Conservation (phyloP, 2,329 filamentous ascomycete species). For the Sporothrix dimorphospora region DNA sequence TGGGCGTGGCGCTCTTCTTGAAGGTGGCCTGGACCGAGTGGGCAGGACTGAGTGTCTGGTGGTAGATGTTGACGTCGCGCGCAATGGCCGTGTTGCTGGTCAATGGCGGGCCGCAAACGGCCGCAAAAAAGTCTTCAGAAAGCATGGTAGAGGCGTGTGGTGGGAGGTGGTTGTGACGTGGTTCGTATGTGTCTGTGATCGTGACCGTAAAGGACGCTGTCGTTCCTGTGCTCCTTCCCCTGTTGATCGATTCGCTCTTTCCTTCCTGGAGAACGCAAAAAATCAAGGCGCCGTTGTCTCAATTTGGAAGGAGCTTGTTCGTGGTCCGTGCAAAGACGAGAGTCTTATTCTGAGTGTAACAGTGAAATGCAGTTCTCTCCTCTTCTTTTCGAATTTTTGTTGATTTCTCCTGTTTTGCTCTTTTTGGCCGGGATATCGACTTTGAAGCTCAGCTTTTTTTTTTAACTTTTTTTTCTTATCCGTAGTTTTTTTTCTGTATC, state of each 20-base stretch:
- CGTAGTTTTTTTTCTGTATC: conserved; percentile 18
- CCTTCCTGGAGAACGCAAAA: not conserved
- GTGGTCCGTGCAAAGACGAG: not conserved
- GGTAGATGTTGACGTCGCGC: conserved; percentile 85
- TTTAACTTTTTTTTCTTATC: conserved; percentile 37
- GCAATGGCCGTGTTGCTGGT: conserved; percentile 56
- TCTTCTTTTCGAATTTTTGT: not conserved
- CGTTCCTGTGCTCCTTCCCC: not conserved
- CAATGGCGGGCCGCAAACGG: conserved; percentile 60
- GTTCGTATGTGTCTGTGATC: not conserved
- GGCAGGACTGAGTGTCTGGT: conserved; percentile 79
- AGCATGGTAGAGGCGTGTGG: conserved; percentile 49
- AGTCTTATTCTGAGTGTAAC: not conserved
- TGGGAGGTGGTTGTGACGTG: not conserved
- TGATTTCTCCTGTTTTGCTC: not conserved
- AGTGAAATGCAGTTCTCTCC: not conserved
- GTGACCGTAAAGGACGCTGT: not conserved
- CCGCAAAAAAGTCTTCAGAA: conserved; percentile 62
- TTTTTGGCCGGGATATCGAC: too few relatives aligned
- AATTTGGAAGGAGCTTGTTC: not conserved
- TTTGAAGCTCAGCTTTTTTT: conserved; percentile 46
- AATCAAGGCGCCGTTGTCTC: not conserved
- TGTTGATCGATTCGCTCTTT: conserved; percentile 3
- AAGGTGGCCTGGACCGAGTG: conserved; percentile 75
- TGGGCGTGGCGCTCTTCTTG: conserved; percentile 87